phyloP scores from a whole-genome alignment of 1,284 basidiomycete species.

The Amylostereum chailletii region DNA sequence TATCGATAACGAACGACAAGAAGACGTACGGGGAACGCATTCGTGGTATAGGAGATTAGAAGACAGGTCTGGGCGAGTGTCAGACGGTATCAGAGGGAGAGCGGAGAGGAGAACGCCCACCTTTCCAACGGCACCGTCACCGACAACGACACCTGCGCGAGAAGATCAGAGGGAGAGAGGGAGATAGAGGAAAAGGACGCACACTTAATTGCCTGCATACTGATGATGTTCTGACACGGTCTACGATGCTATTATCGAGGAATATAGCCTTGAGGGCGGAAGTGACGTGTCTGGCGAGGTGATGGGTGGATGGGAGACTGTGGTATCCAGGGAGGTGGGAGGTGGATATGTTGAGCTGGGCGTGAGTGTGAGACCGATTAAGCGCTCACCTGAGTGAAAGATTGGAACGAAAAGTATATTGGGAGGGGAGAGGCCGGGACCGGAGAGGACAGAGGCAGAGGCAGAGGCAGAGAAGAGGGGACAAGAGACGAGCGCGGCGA shows the following conservation, averaged over 20 bases:
- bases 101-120: conserved; percentile 21
- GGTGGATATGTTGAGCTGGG: too few species aligned
- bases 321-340: too few species aligned
- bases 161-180: conserved; percentile 6
- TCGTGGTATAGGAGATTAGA: conserved; percentile 95
- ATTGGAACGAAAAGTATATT: background rate
- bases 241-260: too few species aligned
- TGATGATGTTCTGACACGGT: conserved; percentile 6
- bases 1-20: conserved; percentile 12
- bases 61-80: conserved; percentile 71
- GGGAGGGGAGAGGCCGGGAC: background rate
- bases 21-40: conserved; percentile 80
- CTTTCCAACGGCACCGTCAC: conserved; percentile 99
- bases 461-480: background rate
- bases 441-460: background rate
- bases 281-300: too few species aligned
- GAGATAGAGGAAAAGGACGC: conserved; percentile 9
- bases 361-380: too few species aligned
- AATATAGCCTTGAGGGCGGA: too few species aligned
- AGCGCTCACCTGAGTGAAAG: too few species aligned
- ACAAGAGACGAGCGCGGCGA: background rate
- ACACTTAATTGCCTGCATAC: conserved; percentile 36
- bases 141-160: conserved; percentile 87
- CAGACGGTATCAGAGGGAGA: conserved; percentile 5
- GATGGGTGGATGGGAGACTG: too few species aligned